Evolutionary conservation across 306 rosid genomes (phyloP).

Genomic region (Cyamopsis tetragonoloba): DNA sequence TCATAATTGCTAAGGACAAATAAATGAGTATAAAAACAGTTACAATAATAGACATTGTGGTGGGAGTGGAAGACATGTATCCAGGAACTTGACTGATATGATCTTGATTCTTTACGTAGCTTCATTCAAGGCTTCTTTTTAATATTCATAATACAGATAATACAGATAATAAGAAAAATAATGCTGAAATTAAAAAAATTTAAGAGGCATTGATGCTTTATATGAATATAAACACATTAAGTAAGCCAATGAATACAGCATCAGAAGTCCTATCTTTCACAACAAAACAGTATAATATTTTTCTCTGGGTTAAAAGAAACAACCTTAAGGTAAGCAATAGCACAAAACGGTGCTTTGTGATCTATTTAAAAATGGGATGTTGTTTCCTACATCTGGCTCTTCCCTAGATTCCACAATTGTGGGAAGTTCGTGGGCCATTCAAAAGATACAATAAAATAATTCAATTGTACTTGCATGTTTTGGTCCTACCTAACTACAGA

Average conservation of each 20-base stretch:
- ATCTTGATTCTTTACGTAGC: not conserved
- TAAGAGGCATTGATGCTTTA: not conserved
- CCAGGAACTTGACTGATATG: not conserved
- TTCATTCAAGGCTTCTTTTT: slow-evolving; percentile 3
- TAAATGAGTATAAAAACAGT: not conserved
- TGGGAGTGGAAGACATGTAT: not conserved
- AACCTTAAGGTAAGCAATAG: not conserved
- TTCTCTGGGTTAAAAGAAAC: not conserved
- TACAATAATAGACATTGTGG: not conserved
- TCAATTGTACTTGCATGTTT: slow-evolving; percentile 12
- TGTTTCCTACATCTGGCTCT: not conserved
- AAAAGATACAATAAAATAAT: not conserved
- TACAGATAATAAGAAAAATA: not conserved
- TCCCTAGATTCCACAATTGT: not conserved
- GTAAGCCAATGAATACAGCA: too few relatives aligned
- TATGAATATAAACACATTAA: not conserved
- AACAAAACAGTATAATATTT: not conserved
- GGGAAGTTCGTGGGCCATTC: not conserved
- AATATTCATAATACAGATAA: too few relatives aligned
- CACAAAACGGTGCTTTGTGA: not conserved
- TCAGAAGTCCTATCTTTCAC: not conserved
- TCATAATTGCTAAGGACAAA: not conserved
- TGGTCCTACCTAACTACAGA: slow-evolving; percentile 8
- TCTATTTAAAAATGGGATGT: too few relatives aligned
- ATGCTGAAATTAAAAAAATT: not conserved